phyloP scores from a whole-genome alignment of 2,329 filamentous ascomycete genomes.

The Pseudocercospora pini-densiflorae region DNA sequence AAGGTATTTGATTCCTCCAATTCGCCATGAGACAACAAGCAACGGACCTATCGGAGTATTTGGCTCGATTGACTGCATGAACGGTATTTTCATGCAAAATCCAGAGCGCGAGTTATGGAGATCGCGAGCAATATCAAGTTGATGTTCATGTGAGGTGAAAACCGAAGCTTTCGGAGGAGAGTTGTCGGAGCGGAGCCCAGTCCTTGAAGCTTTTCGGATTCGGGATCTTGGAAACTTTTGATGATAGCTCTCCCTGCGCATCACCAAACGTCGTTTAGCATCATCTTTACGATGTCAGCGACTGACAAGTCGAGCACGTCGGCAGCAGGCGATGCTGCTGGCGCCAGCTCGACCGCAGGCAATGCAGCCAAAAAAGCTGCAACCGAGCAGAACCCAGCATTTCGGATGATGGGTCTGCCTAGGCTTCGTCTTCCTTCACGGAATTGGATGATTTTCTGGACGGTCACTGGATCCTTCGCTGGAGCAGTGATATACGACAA shows the following conservation, averaged over 20 bases:
- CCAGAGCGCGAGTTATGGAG: background rate
- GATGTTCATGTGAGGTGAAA: background rate
- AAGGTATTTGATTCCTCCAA: no score
- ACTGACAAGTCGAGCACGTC: constrained; percentile 28
- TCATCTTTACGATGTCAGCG: background rate
- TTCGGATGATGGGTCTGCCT: constrained; percentile 77
- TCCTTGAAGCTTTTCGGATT: background rate
- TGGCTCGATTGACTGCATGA: no score
- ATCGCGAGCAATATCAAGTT: background rate
- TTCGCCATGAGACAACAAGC: no score
- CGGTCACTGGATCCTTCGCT: constrained; percentile 76
- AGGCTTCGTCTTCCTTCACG: constrained; percentile 87
- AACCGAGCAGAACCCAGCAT: constrained; percentile 68
- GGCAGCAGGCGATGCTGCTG: constrained; percentile 26
- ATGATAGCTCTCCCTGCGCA: background rate
- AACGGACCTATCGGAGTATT: no score
- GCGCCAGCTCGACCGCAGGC: constrained; percentile 17
- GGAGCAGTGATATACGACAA: constrained; percentile 89
- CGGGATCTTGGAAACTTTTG: background rate
- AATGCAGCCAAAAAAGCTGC: constrained; percentile 22
- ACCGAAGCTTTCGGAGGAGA: background rate
- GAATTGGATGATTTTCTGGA: constrained; percentile 97
- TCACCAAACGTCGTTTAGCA: background rate
- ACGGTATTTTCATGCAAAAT: no score
- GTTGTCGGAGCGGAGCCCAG: background rate